phyloP scores from a whole-genome alignment of 495 filamentous ascomycete genomes.

The Podospora fimiseda region DNA sequence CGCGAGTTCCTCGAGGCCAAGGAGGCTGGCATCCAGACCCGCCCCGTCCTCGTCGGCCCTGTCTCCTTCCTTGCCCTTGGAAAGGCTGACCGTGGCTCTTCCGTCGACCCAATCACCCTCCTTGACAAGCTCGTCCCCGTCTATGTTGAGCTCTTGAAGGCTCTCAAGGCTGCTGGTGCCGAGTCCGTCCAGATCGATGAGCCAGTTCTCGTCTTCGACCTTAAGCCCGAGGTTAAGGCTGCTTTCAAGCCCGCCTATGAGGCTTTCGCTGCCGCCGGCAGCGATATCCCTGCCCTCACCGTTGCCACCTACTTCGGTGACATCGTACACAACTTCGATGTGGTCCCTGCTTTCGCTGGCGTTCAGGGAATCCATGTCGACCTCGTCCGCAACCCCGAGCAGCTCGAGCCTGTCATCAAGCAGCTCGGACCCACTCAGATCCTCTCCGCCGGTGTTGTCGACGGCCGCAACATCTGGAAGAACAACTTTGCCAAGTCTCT shows the following conservation, averaged over 20 bases:
- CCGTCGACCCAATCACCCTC: slow-evolving; percentile 84
- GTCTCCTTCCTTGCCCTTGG: slow-evolving; percentile 94
- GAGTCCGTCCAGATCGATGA: slow-evolving; percentile 97
- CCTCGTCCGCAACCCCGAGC: slow-evolving; percentile 94
- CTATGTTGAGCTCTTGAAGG: slow-evolving; percentile 81
- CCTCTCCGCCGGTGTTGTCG: slow-evolving; percentile 90
- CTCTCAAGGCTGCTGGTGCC: slow-evolving; percentile 92
- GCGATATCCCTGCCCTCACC: slow-evolving; percentile 70
- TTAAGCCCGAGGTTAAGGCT: slow-evolving; percentile 77
- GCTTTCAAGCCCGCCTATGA: slow-evolving; percentile 98
- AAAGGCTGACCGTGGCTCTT: slow-evolving; percentile 93
- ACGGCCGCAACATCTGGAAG: slow-evolving; percentile 99
- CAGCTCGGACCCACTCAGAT: slow-evolving; percentile 82
- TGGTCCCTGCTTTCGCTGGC: slow-evolving; percentile 56
- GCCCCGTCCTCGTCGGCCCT: slow-evolving; percentile 89
- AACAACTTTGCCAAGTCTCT: slow-evolving; percentile 91
- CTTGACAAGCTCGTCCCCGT: slow-evolving; percentile 85
- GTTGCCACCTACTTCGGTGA: slow-evolving; percentile 98
- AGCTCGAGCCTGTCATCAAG: slow-evolving; percentile 88
- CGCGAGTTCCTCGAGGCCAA: slow-evolving; percentile 93
- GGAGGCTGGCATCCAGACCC: slow-evolving; percentile 85
- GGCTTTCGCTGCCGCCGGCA: slow-evolving; percentile 68
- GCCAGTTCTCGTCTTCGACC: slow-evolving; percentile 90
- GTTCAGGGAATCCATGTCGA: slow-evolving; percentile 86
- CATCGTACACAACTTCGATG: slow-evolving; percentile 95